Percentiles rank a stretch among this genome's conserved stretches.
Evolutionary conservation across 1,284 basidiomycete species (phyloP).

Genomic region (Austroboletus niveus): DNA sequence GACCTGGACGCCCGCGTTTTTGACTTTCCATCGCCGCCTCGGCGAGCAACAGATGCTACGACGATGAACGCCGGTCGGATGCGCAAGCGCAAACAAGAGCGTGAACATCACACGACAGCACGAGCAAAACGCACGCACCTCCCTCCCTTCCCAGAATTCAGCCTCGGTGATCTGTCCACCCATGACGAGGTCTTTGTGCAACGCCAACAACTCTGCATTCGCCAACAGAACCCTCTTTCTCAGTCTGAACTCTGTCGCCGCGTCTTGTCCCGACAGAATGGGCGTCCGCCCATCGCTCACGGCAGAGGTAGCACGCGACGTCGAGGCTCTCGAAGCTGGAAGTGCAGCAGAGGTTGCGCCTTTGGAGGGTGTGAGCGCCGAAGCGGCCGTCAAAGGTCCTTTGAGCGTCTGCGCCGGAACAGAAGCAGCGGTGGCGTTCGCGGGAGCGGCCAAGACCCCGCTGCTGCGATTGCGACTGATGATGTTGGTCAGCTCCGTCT

Average conservation of each 20-base stretch:
- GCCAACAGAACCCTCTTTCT: conserved; percentile 79
- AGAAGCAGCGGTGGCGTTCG: conserved; percentile 14
- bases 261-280: conserved; percentile 55
- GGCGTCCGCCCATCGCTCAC: conserved; percentile 55
- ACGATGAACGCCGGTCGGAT: conserved; percentile 2
- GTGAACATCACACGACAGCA: neutral
- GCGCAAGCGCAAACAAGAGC: neutral
- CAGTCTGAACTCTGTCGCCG: conserved; percentile 64
- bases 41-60: conserved; percentile 66
- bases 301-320: conserved; percentile 60
- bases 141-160: conserved; percentile 95
- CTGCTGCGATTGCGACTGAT: conserved; percentile 65
- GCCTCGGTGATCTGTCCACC: conserved; percentile 82
- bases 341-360: conserved; percentile 25
- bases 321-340: conserved; percentile 39
- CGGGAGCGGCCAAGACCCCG: conserved; percentile 8
- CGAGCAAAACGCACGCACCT: conserved; percentile 50
- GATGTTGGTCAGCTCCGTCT: conserved; percentile 69
- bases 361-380: conserved; percentile 28
- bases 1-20: conserved; percentile 78
- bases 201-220: conserved; percentile 69
- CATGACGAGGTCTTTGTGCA: conserved; percentile 87
- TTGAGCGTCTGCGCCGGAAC: conserved; percentile 32
- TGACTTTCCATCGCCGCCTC: conserved; percentile 73
- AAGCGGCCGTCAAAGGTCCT: conserved; percentile 21